Percentiles rank a stretch among this genome's conserved stretches.
phyloP scores from a whole-genome alignment of 108 stramenopile species.

The Cyclostephanos tholiformis region DNA sequence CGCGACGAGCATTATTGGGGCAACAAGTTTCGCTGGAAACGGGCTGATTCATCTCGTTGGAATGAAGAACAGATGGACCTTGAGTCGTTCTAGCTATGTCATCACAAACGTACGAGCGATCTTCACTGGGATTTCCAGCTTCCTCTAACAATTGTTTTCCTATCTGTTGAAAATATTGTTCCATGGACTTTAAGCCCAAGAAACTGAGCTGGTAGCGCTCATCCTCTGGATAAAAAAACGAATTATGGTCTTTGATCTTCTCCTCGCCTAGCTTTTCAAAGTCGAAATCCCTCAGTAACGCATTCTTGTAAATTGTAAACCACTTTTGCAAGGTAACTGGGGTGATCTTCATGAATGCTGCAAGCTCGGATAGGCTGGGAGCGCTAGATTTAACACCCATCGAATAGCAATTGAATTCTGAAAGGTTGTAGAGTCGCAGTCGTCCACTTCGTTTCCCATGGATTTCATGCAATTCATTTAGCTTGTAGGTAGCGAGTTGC shows the following conservation, averaged over 20 bases:
- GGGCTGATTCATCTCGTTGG: not conserved
- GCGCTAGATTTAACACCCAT: conserved; percentile 9
- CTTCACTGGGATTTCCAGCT: not conserved
- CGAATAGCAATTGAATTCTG: conserved; percentile 5
- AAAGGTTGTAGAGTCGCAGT: conserved; percentile 20
- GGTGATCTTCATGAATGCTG: conserved; percentile 20
- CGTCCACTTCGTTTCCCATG: conserved; percentile 9
- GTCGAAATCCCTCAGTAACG: conserved; percentile 23
- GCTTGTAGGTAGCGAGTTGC: conserved; percentile 27
- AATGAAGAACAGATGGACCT: conserved; percentile 2
- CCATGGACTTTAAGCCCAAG: conserved; percentile 13
- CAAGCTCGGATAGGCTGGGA: conserved; percentile 29
- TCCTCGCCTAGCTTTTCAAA: conserved; percentile 17
- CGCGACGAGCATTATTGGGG: not conserved
- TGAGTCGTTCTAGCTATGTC: not conserved
- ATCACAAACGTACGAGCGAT: not conserved
- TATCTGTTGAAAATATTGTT: conserved; percentile 23
- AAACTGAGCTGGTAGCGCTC: conserved; percentile 8
- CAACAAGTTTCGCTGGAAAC: not conserved
- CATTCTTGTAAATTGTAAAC: conserved; percentile 21
- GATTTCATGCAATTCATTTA: conserved; percentile 31
- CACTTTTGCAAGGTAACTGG: conserved; percentile 26
- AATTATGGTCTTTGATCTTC: conserved; percentile 25
- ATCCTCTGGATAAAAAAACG: conserved; percentile 17
- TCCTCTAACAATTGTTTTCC: conserved; percentile 3